Conservation (phyloP, 176 grass and related monocot species). For the Carex cristatella region DNA sequence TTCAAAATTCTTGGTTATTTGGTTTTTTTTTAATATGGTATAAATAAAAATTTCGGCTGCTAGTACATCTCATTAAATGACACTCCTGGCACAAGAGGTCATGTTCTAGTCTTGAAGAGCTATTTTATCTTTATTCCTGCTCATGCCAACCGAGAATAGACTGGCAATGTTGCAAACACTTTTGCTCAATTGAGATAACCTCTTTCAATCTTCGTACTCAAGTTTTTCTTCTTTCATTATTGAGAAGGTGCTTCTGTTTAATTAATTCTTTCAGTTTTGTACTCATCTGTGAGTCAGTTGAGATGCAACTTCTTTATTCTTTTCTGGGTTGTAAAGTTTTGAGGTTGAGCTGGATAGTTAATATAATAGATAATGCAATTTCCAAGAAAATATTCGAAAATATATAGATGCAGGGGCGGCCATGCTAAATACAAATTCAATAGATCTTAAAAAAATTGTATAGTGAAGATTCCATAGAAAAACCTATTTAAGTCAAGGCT, state of each 20-base stretch:
- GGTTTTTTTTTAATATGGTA: no score
- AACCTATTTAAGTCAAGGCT: neutral
- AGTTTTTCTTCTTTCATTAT: constrained; percentile 21
- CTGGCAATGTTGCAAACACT: neutral
- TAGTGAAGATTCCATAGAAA: neutral
- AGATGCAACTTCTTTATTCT: neutral
- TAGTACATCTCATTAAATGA: neutral
- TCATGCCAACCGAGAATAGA: constrained; percentile 12
- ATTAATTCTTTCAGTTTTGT: constrained; percentile 17
- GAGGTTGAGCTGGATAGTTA: neutral
- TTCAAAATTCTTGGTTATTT: no score
- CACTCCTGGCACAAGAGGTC: neutral
- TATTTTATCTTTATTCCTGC: constrained; percentile 5
- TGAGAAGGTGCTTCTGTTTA: constrained; percentile 8
- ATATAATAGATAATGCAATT: neutral
- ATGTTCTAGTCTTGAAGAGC: neutral
- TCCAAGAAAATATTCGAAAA: neutral
- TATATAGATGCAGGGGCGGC: neutral
- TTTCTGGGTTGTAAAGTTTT: constrained; percentile 1
- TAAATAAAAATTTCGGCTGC: neutral
- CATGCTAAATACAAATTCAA: neutral
- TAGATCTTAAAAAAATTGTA: neutral
- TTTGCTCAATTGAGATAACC: constrained; percentile 4
- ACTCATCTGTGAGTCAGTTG: constrained; percentile 11
- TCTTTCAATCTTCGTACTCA: neutral